Base-by-base conservation (phyloP, 176 grass and related monocot genomes). In the Carex pumila region DNA sequence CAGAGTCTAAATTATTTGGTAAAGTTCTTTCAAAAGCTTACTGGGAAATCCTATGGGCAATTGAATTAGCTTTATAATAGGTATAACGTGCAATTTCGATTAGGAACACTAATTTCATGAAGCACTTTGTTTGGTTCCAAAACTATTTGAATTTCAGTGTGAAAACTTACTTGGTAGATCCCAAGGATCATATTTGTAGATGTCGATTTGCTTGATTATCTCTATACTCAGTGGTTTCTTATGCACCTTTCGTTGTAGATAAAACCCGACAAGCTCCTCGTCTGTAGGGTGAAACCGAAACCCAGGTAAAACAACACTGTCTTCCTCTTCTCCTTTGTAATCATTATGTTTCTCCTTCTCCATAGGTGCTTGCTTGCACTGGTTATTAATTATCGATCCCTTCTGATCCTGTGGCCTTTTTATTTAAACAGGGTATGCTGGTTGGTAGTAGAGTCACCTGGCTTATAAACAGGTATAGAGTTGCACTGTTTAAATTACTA, bases 171-270 rank as follows among this genome's bases (percentile, higher is more conserved):
- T 87, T 82, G 91, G 84, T 72, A 93, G 84, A 83, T 93, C 91
- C 91, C 91, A 93, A 36, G 91, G 91, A 32, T 87, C 88, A 65
- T 90, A 81, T 80, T 93, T 93, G 71, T 93, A 93, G 74, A 93
- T 90, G 41, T 90, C 86, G 10, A 93, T 69, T 60, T 93, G 86
- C 66, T 69, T 88, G 81, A 90, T 88, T 70, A 93, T 88, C 43
- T 90, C 88, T 13, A 90, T 85, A 79, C 86, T 88, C 55, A 88
- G 80, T 11, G 80, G 6, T 73, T 88, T 93, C 74, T 88, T 88
- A 37, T 88, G 84, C 29, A 90, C 84, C 80, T 93, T 93, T 57
- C 88, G 87, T 7, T 34, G 70, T 7, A 90, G 86, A 81, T 90
- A 93, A 67, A 90, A 93, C 0, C 74, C 75, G 0, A 93, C 80